Evolutionary conservation across 2,329 filamentous ascomycete genomes (phyloP), one percentile per base, ranked within the genome.

Genomic region (Biscogniauxia mediterranea): DNA sequence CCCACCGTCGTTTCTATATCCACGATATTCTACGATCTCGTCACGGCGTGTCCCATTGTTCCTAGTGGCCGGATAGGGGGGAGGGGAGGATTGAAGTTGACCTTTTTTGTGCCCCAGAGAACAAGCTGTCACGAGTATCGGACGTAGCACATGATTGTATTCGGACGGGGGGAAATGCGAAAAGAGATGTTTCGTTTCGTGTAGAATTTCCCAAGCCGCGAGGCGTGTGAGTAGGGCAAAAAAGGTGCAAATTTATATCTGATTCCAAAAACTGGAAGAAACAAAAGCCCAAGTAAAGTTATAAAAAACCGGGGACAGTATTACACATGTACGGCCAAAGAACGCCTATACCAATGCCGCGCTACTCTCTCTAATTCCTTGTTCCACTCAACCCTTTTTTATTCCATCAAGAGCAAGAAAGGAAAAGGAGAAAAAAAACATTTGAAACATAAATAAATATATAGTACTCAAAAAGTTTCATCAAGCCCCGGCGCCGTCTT

Each of bases 301-400:
- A 42, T 26, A 52, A 64, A 57, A 23, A 23, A 23, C 23, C 23
- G 11, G 28, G 11, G 28, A 6, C 28, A 32, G 28, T 32, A 32
- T 32, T 32, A 32, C 28, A 32, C 7, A 32, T 6, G 28, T 32
- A 32, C 28, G 11, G 28, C 50, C 59, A 66, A 65, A 66, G 23
- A 70, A 71, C 70, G 64, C 70, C 70, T 67, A 61, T 68, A 61
- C 66, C 63, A 66, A 71, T 69, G 70, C 67, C 62, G 38, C 38
- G 15, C 38, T 32, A 61, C 60, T 55, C 64, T 59, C 62, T 67
- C 57, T 57, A 61, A 57, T 64, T 32, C 28, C 28, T 9, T 13
- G 59, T 52, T 59, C 49, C 56, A 42, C 55, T 61, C 59, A 58
- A 46, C 38, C 38, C 58, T 61, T 57, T 63, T 63, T 32, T 9